These are phyloP conservation scores for Penicillium malachiteum DNA, from an alignment of 495 filamentous ascomycete genomes.

Conservation along the genomic window DNA sequence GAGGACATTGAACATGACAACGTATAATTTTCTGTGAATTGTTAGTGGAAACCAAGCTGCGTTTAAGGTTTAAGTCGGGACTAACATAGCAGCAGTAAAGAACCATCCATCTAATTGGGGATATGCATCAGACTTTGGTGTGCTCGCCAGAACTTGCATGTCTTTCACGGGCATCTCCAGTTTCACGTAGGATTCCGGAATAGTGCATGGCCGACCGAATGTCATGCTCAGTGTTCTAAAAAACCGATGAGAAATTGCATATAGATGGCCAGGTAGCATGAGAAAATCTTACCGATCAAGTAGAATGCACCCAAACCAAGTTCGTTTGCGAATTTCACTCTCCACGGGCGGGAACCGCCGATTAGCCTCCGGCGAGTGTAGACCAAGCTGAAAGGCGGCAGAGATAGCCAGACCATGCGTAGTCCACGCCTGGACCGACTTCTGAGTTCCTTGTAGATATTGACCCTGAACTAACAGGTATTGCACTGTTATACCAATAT, in stretches of 20 bases:
- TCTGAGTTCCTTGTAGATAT: constrained; percentile 44
- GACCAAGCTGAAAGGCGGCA: constrained; percentile 38
- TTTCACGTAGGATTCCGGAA: constrained; percentile 7
- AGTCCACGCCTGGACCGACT: constrained; percentile 44
- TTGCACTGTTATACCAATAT: constrained; percentile 21
- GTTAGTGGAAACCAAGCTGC: background rate
- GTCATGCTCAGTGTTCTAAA: constrained; percentile 7
- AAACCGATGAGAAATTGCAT: background rate
- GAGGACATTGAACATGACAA: constrained; percentile 10
- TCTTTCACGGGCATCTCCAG: constrained; percentile 1
- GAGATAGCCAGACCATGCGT: constrained; percentile 39
- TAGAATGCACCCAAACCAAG: constrained; percentile 3
- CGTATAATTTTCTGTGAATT: constrained; percentile 5
- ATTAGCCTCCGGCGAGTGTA: constrained; percentile 2
- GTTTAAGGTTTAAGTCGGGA: background rate
- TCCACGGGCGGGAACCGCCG: constrained; percentile 1
- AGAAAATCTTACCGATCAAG: constrained; percentile 1
- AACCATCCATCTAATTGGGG: constrained; percentile 4
- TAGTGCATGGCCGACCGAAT: constrained; percentile 1
- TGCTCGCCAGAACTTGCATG: constrained; percentile 2
- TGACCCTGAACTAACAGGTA: constrained; percentile 38
- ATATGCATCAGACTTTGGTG: background rate
- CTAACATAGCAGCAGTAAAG: constrained; percentile 5
- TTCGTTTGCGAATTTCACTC: constrained; percentile 6
- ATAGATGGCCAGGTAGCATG: background rate